These are phyloP conservation scores for Domatiomyces globalis DNA, from an alignment of 2,329 filamentous ascomycete species.

Conservation along the genomic window DNA sequence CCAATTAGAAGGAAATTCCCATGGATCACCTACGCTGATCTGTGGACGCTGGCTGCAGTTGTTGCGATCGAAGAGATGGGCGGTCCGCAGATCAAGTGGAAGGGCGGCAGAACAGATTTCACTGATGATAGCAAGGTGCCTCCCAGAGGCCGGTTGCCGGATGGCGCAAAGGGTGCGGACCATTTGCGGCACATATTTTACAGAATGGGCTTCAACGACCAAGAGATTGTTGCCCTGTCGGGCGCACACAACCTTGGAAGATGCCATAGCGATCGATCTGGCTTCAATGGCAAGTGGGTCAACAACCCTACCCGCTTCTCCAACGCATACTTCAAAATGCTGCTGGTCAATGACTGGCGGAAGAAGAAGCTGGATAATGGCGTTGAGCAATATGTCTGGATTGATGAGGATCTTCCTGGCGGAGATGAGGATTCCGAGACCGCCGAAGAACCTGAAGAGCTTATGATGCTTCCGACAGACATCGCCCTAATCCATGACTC, in stretches of 20 bases:
- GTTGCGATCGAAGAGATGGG: constrained; percentile 48
- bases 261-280: constrained; percentile 41
- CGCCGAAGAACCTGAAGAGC: constrained; percentile 30
- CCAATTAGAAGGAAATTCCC: constrained; percentile 44
- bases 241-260: constrained; percentile 45
- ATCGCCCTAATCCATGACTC: constrained; percentile 43
- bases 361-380: constrained; percentile 40
- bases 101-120: constrained; percentile 46
- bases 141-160: constrained; percentile 43
- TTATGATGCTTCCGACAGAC: constrained; percentile 56
- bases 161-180: constrained; percentile 40
- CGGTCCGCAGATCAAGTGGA: constrained; percentile 44
- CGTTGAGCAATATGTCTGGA: constrained; percentile 44
- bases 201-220: constrained; percentile 47
- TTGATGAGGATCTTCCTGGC: constrained; percentile 37
- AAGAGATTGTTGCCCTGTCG: constrained; percentile 44
- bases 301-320: constrained; percentile 45
- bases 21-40: constrained; percentile 52
- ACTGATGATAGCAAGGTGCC: constrained; percentile 47
- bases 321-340: constrained; percentile 43
- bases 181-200: constrained; percentile 44
- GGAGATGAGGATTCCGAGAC: constrained; percentile 21
- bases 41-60: constrained; percentile 49
- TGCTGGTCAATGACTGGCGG: constrained; percentile 40
- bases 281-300: constrained; percentile 46